Evolutionary conservation across 75 land plant genomes (phyloP), one percentile per base, ranked within the genome.

Genomic region (Pinus tabuliformis): DNA sequence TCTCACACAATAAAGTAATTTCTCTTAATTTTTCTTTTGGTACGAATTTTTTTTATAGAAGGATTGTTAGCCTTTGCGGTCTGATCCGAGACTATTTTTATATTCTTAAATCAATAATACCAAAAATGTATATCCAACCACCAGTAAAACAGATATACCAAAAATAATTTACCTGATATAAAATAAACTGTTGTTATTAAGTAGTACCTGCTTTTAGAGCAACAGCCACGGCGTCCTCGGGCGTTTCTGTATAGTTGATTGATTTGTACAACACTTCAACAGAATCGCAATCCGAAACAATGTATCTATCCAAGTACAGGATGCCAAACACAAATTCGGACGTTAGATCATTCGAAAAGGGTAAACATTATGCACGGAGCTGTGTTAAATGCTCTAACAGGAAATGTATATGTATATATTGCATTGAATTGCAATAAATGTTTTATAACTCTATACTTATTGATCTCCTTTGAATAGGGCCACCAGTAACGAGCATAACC

Each of bases 241-340:
- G 93, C n/a, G 98, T 88, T 18, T 82, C 81, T 17, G 98, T 93
- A 65, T 92, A 97, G 62, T 97, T 80, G n/a, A 88, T 86, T 57
- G 66, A 56, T 62, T 97, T 87, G 79, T 83, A 95, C 28, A 90
- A 73, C 11, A 89, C 96, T 13, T 88, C 87, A 14, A 97, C 82
- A 15, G 99, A 98, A 72, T 97, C 99, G 76, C 99, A 97, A 72
- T 97, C 99, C 0, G 99, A 90, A n/a, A 86, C 91, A 22, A 97
- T 92, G 78, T 94, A 97, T 20, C 99, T 96, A 79, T 83, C 22
- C 33, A 57, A 12, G 28, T 37, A 36, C 24, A 62, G 1, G 54
- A 62, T 39, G 57, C 49, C 20, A 76, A 74, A n/a, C 6, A 17
- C 6, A 70, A 24, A 24, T 12, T 33, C 16, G 11, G 39, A 18